Evolutionary conservation across 164 flowering plant species (phyloP).

Genomic region (Echeveria elegans): DNA sequence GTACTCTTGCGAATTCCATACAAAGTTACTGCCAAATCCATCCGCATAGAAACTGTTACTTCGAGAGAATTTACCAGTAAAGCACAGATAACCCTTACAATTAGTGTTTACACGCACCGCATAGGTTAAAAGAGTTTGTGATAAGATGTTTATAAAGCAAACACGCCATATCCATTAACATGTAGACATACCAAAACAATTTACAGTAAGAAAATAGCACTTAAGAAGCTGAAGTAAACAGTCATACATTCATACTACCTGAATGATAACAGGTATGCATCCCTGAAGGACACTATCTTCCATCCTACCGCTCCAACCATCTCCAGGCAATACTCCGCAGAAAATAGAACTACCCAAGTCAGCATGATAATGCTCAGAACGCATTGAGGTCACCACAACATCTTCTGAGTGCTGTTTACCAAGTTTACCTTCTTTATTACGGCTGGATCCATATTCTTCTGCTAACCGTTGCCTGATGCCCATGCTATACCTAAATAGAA

Average conservation of each 20-base stretch:
- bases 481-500: conserved; percentile 82
- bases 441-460: conserved; percentile 82
- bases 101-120: too few relatives aligned
- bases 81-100: too few relatives aligned
- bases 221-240: conserved; percentile 5
- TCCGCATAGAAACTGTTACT: too few relatives aligned
- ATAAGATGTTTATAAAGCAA: too few relatives aligned
- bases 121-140: too few relatives aligned
- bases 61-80: too few relatives aligned
- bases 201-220: not conserved
- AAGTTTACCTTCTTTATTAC: conserved; percentile 79
- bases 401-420: conserved; percentile 78
- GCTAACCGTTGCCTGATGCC: conserved; percentile 91
- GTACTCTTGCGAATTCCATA: not conserved
- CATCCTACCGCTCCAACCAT: conserved; percentile 99
- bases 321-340: conserved; percentile 97
- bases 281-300: conserved; percentile 95
- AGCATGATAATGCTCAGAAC: conserved; percentile 50
- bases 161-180: not conserved
- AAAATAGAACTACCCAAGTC: conserved; percentile 70
- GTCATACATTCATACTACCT: conserved; percentile 38
- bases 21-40: too few relatives aligned
- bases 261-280: conserved; percentile 94
- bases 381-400: conserved; percentile 69
- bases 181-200: not conserved